These are phyloP conservation scores for Metarhizium guizhouense DNA, from an alignment of 2,329 filamentous ascomycete genomes.

Conservation along the genomic window DNA sequence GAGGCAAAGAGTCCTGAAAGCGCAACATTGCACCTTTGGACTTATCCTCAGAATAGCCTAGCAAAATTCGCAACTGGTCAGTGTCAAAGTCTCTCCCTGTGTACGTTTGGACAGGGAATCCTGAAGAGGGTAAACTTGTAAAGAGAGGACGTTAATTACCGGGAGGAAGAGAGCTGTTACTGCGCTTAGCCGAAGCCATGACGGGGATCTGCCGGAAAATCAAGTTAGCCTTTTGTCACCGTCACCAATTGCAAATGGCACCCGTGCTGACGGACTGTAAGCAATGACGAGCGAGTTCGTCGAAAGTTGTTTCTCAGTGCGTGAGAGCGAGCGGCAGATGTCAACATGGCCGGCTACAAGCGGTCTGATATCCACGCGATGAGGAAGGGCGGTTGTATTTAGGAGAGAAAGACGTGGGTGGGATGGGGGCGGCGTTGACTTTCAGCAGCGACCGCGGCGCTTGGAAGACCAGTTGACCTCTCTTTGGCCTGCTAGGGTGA, in stretches of 20 bases:
- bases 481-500: not conserved
- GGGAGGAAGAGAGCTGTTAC: constrained; percentile 48
- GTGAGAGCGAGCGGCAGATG: constrained; percentile 21
- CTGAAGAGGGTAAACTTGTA: not conserved
- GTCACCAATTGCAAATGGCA: not conserved
- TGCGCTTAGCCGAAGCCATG: constrained; percentile 47
- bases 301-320: constrained; percentile 25
- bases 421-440: not conserved
- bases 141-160: constrained; percentile 26
- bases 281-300: constrained; percentile 17
- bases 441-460: constrained; percentile 3
- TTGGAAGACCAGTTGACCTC: not conserved
- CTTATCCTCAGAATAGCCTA: constrained; percentile 72
- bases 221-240: not conserved
- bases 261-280: not conserved
- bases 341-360: constrained; percentile 24
- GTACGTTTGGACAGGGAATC: not conserved
- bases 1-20: constrained; percentile 78
- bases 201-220: constrained; percentile 14
- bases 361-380: not conserved
- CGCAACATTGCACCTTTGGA: constrained; percentile 74
- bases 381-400: not conserved
- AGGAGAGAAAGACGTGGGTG: not conserved
- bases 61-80: constrained; percentile 11
- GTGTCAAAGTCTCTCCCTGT: not conserved